Evolutionary conservation across 768 basidiomycete genomes (phyloP).

Genomic region (Amanita subjunquillea): DNA sequence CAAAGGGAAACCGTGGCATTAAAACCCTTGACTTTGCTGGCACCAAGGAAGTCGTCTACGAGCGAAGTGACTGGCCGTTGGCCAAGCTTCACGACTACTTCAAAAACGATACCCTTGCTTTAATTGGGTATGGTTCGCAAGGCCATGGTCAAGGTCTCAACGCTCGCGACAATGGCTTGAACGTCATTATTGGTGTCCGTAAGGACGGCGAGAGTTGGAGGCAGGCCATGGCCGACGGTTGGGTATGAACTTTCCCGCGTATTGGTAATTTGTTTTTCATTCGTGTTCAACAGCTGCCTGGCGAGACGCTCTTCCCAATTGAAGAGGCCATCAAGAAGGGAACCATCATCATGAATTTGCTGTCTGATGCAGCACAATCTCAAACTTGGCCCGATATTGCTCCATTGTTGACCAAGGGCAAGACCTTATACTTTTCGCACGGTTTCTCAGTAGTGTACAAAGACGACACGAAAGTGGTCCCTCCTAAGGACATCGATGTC

Average conservation of each 20-base stretch:
- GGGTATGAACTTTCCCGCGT: constrained; percentile 41
- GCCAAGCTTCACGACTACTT: constrained; percentile 99
- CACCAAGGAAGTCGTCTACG: constrained; percentile 86
- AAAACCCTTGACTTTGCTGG: constrained; percentile 98
- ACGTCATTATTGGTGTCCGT: constrained; percentile 97
- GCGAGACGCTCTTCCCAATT: constrained; percentile 96
- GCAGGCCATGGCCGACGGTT: constrained; percentile 91
- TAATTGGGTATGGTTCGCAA: constrained; percentile 98
- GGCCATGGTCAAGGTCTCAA: constrained; percentile 98
- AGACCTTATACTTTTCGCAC: constrained; percentile 99
- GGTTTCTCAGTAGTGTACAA: constrained; percentile 99
- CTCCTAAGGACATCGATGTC: constrained; percentile 91
- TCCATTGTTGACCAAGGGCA: constrained; percentile 97
- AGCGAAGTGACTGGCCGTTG: constrained; percentile 95
- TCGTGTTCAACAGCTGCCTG: constrained; percentile 56
- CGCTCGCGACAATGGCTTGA: constrained; percentile 97
- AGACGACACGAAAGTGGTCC: constrained; percentile 90
- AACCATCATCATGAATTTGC: constrained; percentile 99
- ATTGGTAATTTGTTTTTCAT: not conserved
- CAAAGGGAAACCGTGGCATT: constrained; percentile 61
- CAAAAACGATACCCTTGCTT: constrained; percentile 97
- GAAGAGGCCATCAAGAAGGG: constrained; percentile 94
- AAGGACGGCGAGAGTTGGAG: constrained; percentile 95
- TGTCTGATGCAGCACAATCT: constrained; percentile 98
- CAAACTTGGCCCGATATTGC: constrained; percentile 85